Evolutionary conservation across 2,329 filamentous ascomycete species (phyloP), one percentile per base, ranked within the genome.

Genomic region (Sclerotinia spermophila): DNA sequence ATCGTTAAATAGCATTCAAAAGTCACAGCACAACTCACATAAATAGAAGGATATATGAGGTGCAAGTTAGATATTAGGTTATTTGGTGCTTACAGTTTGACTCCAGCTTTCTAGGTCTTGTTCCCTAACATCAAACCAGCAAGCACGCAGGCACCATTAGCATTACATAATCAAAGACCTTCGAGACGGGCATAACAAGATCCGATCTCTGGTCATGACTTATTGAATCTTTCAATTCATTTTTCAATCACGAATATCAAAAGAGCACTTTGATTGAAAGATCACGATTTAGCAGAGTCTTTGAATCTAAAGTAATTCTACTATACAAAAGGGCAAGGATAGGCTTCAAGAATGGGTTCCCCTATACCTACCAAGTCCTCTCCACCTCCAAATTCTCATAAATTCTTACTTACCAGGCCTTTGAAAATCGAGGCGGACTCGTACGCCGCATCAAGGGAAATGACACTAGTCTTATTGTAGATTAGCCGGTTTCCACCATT

Each of bases 41-140:
- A 42, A 35, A 38, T 19, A 30, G 27, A 65, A 33, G 30, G 44
- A 59, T 56, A 27, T 68, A 51, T 35, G 44, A 56, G 24, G 48
- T 69, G 44, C 27, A 65, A 38, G 45, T 42, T 55, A 35, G 48
- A 44, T 69, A 44, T 64, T 69, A 38, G 65, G 38, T 58, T 67
- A 56, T 67, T 67, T 58, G 65, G 51, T 58, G 51, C 35, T 67
- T 56, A n/a, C n/a, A 51, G n/a, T 58, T 56, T 44, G 51, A 67
- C 27, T 64, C 30, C 58, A 60, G 58, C 35, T 42, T 38, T 40
- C 33, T n/a, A 35, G 51, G 24, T 69, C 35, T 42, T 42, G 68
- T 70, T 53, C 61, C 44, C 61, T 65, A 33, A 65, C 61, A 64
- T 51, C 61, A 65, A 65, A 33, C 19, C 56, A 51, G 59, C 33